Base-by-base conservation (phyloP, 2,329 filamentous ascomycete genomes). In the Lasiodiplodia sp. region DNA sequence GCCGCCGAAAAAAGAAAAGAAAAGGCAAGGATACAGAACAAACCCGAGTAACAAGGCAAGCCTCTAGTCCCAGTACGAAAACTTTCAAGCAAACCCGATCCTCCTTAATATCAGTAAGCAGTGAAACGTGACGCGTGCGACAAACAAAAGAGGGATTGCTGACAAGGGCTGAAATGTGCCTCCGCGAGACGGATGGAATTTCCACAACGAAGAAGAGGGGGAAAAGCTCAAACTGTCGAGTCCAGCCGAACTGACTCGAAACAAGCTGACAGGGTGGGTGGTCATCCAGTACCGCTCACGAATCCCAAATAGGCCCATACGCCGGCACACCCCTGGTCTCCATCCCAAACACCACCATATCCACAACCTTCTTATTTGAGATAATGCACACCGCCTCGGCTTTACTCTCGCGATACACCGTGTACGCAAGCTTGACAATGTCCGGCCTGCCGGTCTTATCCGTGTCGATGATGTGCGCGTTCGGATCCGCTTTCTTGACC, bases 291-390 rank as follows among this genome's bases (percentile, higher is more conserved):
- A 14, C 12, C 18, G 40, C 40, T 81, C 75, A 88, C 53, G 86
- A 88, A 78, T 94, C 92, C 81, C 90, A 94, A 73, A 94, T 91
- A 10, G 91, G 90, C 10, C 91, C 92, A 79, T 87, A 93, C 7
- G 90, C 90, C 2, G 87, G 84, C 12, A 93, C 79, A 0, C 90
- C 90, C 67, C 89, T 83, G 47, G 83, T 84, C 79, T 93, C 90
- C 66, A 94, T 80, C 10, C 86, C 89, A 75, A 89, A 91, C 0
- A 93, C 90, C 1, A 93, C 84, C 80, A 87, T 87, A 74, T 85
- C 85, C 21, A 91, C 93, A 38, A 92, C 84, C 68, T 80, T 85
- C 69, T 89, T 87, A 75, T 93, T 94, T 65, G 88, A 89, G 73
- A 94, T 90, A 69, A 93, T 85, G 75, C 92, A 89, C 40, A 93